A percentile compares a stretch with the other conserved stretches of the same genome.
These are phyloP conservation scores for Aspergillus arachidicola DNA, from an alignment of 2,329 filamentous ascomycete genomes.

Conservation along the genomic window DNA sequence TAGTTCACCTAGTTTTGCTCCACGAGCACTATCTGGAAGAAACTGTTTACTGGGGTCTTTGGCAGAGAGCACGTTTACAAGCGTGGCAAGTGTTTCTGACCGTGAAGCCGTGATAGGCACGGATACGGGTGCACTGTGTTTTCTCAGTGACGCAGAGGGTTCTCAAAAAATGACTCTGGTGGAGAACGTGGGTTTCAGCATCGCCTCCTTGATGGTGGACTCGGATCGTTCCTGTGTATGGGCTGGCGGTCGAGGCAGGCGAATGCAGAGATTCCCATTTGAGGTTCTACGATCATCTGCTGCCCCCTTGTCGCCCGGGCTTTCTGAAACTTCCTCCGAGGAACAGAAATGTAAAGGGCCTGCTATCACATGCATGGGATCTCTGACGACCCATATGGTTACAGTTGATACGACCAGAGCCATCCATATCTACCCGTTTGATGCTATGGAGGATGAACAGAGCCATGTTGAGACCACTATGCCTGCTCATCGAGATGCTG, in stretches of 20 bases:
- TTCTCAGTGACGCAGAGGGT: slow-evolving; percentile 75
- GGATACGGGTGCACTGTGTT: slow-evolving; percentile 85
- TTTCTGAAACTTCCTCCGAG: slow-evolving; percentile 21
- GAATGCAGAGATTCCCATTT: slow-evolving; percentile 52
- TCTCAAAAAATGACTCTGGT: slow-evolving; percentile 71
- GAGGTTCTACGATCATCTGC: slow-evolving; percentile 40
- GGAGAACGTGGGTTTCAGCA: slow-evolving; percentile 66
- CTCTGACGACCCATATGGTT: slow-evolving; percentile 67
- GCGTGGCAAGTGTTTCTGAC: slow-evolving; percentile 71
- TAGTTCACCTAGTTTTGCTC: slow-evolving; percentile 46
- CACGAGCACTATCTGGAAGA: slow-evolving; percentile 77
- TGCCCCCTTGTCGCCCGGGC: slow-evolving; percentile 27
- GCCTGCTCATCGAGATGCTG: slow-evolving; percentile 60
- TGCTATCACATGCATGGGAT: slow-evolving; percentile 67
- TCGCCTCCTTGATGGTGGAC: slow-evolving; percentile 68
- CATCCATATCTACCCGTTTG: slow-evolving; percentile 65
- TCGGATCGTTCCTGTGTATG: slow-evolving; percentile 60
- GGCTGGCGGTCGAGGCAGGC: slow-evolving; percentile 68
- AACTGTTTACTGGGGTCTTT: slow-evolving; percentile 84
- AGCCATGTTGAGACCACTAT: slow-evolving; percentile 41
- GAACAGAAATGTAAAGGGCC: slow-evolving; percentile 34
- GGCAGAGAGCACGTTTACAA: slow-evolving; percentile 82
- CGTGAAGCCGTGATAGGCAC: slow-evolving; percentile 80
- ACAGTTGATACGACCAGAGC: slow-evolving; percentile 75
- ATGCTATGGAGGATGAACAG: slow-evolving; percentile 34